Conservation (phyloP, 2,329 filamentous ascomycete genomes). For the Fusarium newnesense region DNA sequence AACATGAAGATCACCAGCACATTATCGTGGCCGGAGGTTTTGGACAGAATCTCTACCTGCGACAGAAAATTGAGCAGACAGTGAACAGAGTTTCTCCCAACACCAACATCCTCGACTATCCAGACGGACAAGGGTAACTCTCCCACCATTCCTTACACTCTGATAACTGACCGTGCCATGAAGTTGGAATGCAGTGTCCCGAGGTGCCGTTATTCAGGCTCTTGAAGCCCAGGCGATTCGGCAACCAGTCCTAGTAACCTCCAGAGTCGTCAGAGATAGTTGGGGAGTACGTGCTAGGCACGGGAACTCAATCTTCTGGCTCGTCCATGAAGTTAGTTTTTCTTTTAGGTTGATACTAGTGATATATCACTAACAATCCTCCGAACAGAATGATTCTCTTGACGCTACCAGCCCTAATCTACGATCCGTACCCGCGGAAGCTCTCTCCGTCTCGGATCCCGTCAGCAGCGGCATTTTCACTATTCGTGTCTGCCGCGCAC, state of each 20-base stretch:
- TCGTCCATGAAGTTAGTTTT: background rate
- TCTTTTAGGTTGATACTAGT: background rate
- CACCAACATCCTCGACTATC: background rate
- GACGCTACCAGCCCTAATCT: background rate
- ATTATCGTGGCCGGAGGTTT: background rate
- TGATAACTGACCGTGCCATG: background rate
- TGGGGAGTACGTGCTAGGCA: background rate
- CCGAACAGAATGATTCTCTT: background rate
- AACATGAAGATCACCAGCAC: background rate
- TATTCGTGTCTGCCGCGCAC: background rate
- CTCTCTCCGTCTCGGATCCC: rapidly evolving
- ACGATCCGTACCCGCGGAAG: background rate
- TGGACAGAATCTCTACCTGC: background rate
- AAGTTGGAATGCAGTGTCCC: background rate
- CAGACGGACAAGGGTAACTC: background rate
- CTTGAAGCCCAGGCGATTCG: background rate
- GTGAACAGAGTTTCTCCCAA: background rate
- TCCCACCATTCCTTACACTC: background rate
- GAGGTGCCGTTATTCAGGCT: background rate
- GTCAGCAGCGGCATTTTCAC: rapidly evolving
- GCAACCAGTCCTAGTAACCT: background rate
- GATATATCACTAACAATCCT: background rate
- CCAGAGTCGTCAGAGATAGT: background rate
- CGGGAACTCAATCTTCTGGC: background rate
- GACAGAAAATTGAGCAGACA: rapidly evolving